phyloP scores from a whole-genome alignment of 176 grass and related monocot species.

The sorghum (Sorghum bicolor) region DNA sequence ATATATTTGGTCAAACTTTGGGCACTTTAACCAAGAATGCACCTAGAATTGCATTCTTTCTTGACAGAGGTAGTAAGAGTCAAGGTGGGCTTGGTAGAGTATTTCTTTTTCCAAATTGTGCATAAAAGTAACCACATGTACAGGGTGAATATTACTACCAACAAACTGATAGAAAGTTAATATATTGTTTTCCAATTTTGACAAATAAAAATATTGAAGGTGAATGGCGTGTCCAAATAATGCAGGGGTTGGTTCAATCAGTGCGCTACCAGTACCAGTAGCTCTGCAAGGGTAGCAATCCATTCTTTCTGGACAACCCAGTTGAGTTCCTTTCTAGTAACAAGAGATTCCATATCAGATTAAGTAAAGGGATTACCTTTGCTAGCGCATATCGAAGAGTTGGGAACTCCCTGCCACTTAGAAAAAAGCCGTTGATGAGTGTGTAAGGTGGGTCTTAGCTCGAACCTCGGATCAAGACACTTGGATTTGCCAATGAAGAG shows the following conservation, averaged over 20 bases:
- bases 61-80: neutral
- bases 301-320: neutral
- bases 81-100: neutral
- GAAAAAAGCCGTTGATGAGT: neutral
- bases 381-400: neutral
- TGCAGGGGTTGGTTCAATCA: neutral
- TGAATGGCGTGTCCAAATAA: neutral
- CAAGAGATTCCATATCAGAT: neutral
- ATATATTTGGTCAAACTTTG: neutral
- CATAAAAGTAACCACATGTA: slow-evolving; percentile 3
- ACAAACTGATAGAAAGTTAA: neutral
- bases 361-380: neutral
- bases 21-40: neutral
- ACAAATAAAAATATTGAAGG: neutral
- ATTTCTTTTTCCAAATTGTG: neutral
- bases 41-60: neutral
- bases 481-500: neutral
- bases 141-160: neutral
- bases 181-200: neutral
- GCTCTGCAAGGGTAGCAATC: neutral
- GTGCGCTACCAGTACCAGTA: neutral
- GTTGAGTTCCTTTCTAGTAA: neutral
- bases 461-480: neutral
- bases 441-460: neutral
- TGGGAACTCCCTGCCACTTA: neutral